A percentile compares a stretch with the other conserved stretches of the same genome.
phyloP scores from a whole-genome alignment of 2,329 filamentous ascomycete species.

The Hymenoscyphus fructigenus region DNA sequence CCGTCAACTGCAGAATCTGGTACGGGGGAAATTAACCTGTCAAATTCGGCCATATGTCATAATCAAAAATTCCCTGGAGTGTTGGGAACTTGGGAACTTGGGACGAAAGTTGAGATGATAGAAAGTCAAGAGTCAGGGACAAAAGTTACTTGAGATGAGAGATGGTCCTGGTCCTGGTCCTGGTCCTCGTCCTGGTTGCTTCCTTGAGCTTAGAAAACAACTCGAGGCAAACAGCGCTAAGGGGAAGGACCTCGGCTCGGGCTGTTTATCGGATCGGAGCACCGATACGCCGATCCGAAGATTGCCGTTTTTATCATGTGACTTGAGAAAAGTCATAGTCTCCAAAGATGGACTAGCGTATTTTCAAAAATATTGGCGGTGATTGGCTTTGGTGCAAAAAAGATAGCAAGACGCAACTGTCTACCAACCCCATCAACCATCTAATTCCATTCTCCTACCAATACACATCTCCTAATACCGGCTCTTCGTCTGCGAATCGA shows the following conservation, averaged over 20 bases:
- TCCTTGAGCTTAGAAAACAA: too few relatives aligned
- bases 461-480: neutral
- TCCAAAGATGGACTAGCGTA: neutral
- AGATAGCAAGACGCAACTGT: neutral
- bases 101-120: neutral
- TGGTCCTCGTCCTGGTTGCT: too few relatives aligned
- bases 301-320: neutral
- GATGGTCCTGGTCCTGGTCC: too few relatives aligned
- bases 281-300: neutral
- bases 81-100: neutral
- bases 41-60: neutral
- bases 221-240: too few relatives aligned
- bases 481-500: neutral
- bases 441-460: neutral
- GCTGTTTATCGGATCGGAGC: neutral
- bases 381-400: conserved; percentile 1
- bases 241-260: neutral
- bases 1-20: too few relatives aligned
- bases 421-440: neutral
- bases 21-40: neutral
- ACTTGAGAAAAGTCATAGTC: neutral
- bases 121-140: neutral
- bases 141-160: too few relatives aligned
- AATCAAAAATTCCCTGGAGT: neutral
- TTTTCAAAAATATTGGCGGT: conserved; percentile 3